A percentile compares a stretch with the other conserved stretches of the same genome.
These are phyloP conservation scores for Fusarium scirpi DNA, from an alignment of 2,329 filamentous ascomycete genomes.

Conservation along the genomic window DNA sequence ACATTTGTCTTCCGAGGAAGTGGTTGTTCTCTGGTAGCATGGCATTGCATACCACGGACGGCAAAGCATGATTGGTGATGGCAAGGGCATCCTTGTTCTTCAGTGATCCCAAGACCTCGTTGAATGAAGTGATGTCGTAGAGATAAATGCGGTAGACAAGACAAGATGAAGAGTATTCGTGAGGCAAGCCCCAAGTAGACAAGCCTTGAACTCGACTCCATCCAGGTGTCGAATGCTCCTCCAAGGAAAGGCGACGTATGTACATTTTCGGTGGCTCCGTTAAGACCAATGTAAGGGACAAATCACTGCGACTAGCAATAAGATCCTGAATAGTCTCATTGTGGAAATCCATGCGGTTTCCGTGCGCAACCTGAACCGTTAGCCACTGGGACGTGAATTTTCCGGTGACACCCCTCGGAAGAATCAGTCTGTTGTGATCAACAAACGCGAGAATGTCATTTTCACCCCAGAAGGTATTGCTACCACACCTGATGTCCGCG, in stretches of 20 bases:
- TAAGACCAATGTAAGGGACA: constrained; percentile 63
- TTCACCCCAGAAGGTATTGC: constrained; percentile 56
- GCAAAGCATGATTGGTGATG: constrained; percentile 43
- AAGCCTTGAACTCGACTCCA: constrained; percentile 51
- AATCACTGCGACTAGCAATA: constrained; percentile 52
- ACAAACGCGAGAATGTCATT: constrained; percentile 56
- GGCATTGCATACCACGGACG: constrained; percentile 24
- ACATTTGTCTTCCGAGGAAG: constrained; percentile 36
- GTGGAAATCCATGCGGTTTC: constrained; percentile 59
- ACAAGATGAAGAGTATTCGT: constrained; percentile 51
- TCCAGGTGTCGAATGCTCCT: background rate
- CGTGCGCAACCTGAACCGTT: constrained; percentile 2
- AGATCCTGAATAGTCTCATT: constrained; percentile 62
- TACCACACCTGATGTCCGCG: constrained; percentile 58
- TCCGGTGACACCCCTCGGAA: background rate
- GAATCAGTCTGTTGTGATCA: constrained; percentile 52
- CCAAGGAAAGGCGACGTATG: constrained; percentile 6
- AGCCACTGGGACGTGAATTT: constrained; percentile 36
- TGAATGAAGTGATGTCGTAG: background rate
- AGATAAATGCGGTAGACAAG: constrained; percentile 58
- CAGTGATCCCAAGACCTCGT: constrained; percentile 35
- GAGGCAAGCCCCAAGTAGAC: constrained; percentile 21
- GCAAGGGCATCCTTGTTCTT: constrained; percentile 41
- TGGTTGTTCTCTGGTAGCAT: constrained; percentile 38
- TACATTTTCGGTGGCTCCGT: constrained; percentile 65